Conservation (phyloP, 2,329 filamentous ascomycete genomes). For the Arthrinium puccinioides region DNA sequence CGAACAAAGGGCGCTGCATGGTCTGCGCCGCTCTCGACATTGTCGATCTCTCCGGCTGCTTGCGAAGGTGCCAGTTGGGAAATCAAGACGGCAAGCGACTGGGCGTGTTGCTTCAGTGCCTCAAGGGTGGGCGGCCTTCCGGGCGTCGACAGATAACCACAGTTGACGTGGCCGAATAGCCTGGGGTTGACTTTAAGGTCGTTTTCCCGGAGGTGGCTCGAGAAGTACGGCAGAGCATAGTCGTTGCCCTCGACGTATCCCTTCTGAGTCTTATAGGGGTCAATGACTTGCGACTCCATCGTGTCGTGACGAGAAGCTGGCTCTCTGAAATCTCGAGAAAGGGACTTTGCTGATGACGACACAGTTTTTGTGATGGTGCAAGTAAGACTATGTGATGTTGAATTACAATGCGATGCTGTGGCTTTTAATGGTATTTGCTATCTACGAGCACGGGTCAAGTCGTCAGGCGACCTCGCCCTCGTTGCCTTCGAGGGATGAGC, state of each 20-base stretch:
- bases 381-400: no score
- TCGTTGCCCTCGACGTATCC: conserved; percentile 32
- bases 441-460: no score
- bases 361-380: no score
- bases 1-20: conserved; percentile 23
- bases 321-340: no score
- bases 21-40: conserved; percentile 10
- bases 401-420: no score
- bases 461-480: no score
- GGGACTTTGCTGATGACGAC: background rate
- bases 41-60: conserved; percentile 21
- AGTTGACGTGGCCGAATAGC: conserved; percentile 44
- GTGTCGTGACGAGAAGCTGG: background rate
- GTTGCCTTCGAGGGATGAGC: conserved; percentile 2
- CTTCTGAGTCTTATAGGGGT: conserved; percentile 16
- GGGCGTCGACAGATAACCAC: conserved; percentile 47
- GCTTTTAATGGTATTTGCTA: no score
- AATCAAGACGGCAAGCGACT: conserved; percentile 48
- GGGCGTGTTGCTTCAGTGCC: conserved; percentile 52
- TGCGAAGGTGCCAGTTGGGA: conserved; percentile 34
- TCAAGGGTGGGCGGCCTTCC: conserved; percentile 46
- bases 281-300: conserved; percentile 5
- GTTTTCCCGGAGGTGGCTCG: conserved; percentile 28
- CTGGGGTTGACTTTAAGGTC: conserved; percentile 15
- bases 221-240: conserved; percentile 33